These are phyloP conservation scores for Triticum urartu DNA, from an alignment of 176 grass and related monocot species.

Conservation along the genomic window DNA sequence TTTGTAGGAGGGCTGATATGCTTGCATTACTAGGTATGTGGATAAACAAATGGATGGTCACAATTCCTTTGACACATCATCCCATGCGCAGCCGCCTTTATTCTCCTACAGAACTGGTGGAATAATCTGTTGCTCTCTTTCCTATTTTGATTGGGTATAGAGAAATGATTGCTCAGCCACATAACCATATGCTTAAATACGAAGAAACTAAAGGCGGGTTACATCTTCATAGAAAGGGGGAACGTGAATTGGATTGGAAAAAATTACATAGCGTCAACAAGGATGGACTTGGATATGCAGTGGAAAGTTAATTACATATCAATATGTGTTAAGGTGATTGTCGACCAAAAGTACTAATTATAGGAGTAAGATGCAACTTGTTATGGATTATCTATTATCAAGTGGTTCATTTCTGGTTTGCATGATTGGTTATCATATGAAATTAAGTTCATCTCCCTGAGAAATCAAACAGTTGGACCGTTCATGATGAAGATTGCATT, in stretches of 20 bases:
- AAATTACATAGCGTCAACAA: too few relatives aligned
- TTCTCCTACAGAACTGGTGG: background rate
- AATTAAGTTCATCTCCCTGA: background rate
- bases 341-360: background rate
- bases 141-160: background rate
- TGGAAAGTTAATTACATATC: too few relatives aligned
- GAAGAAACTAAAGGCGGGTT: conserved; percentile 12
- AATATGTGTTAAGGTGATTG: too few relatives aligned
- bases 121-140: background rate
- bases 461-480: background rate
- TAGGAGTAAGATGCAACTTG: background rate
- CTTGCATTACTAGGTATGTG: background rate
- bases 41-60: background rate
- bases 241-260: too few relatives aligned
- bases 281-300: too few relatives aligned
- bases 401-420: background rate
- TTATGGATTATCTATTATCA: background rate
- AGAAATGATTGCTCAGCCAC: background rate
- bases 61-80: background rate
- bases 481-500: background rate
- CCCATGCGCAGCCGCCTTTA: background rate
- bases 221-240: too few relatives aligned
- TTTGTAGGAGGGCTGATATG: background rate
- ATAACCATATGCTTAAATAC: background rate
- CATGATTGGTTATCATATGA: background rate